These are phyloP conservation scores for Porcisia deanei DNA, from an alignment of 208 protist species.

Conservation along the genomic window DNA sequence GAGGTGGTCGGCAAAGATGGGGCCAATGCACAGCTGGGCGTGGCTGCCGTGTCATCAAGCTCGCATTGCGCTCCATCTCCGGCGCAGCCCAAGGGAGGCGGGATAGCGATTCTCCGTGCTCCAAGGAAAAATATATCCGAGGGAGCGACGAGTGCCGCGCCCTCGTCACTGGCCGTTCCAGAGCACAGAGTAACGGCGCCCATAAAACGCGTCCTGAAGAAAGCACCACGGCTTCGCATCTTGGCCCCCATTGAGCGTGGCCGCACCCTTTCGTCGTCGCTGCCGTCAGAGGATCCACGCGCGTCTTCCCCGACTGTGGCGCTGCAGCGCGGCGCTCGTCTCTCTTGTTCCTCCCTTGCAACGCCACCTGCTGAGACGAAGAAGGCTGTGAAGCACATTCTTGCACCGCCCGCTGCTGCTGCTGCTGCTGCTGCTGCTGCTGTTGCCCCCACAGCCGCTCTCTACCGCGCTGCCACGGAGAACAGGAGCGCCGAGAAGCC, in stretches of 20 bases:
- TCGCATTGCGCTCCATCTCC: neutral
- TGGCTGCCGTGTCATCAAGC: neutral
- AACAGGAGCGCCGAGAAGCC: too few species aligned
- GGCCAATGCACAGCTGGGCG: constrained; percentile 41
- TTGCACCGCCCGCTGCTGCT: constrained; percentile 7
- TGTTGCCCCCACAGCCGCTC: too few species aligned
- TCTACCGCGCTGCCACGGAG: neutral
- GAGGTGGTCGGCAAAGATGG: constrained; percentile 60
- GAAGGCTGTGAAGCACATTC: neutral
- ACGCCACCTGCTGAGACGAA: neutral
- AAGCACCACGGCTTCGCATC: neutral
- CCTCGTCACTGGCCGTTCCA: neutral
- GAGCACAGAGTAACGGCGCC: neutral
- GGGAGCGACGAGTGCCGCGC: neutral
- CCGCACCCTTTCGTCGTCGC: neutral
- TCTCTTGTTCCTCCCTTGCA: neutral
- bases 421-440: neutral
- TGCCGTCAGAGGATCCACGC: neutral
- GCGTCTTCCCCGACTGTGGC: neutral
- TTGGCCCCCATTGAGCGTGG: neutral
- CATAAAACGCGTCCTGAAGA: neutral
- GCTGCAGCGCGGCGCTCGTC: neutral
- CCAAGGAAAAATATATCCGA: neutral
- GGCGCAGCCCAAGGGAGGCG: neutral
- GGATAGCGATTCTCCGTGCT: neutral